These are phyloP conservation scores for Sporothrix pallida DNA, from an alignment of 2,329 filamentous ascomycete species.

Conservation along the genomic window DNA sequence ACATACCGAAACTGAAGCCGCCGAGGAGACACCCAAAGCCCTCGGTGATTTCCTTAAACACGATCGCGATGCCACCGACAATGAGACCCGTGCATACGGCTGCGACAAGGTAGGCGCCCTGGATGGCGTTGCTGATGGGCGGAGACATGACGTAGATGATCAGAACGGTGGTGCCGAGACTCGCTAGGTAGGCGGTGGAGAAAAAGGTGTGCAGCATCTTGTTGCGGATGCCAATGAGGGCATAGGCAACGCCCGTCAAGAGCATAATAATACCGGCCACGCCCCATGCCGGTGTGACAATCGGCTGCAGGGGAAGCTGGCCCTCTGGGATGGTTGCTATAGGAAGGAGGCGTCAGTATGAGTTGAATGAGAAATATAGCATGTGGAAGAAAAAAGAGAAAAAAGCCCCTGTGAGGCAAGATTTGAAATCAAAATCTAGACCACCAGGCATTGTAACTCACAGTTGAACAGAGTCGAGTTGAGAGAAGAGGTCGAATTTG, in stretches of 20 bases:
- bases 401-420: constrained; percentile 31
- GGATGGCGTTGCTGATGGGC: constrained; percentile 74
- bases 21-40: constrained; percentile 83
- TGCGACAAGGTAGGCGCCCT: constrained; percentile 87
- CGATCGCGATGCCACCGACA: constrained; percentile 73
- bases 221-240: constrained; percentile 82
- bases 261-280: constrained; percentile 80
- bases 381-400: neutral
- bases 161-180: constrained; percentile 77
- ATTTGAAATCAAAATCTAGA: constrained; percentile 36
- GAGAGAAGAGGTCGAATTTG: constrained; percentile 31
- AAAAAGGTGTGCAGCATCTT: constrained; percentile 79
- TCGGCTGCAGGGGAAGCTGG: constrained; percentile 72
- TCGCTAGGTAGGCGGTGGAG: constrained; percentile 74
- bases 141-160: constrained; percentile 88
- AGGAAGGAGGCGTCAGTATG: constrained; percentile 14
- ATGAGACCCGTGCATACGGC: constrained; percentile 73
- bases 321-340: constrained; percentile 57
- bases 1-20: constrained; percentile 87
- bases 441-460: constrained; percentile 37
- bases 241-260: constrained; percentile 70
- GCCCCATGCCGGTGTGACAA: constrained; percentile 79
- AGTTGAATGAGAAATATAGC: neutral
- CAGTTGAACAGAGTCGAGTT: constrained; percentile 41
- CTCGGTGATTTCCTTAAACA: constrained; percentile 84